These are phyloP conservation scores for Hypomyces rosellus DNA, from an alignment of 2,329 filamentous ascomycete species.

Conservation along the genomic window DNA sequence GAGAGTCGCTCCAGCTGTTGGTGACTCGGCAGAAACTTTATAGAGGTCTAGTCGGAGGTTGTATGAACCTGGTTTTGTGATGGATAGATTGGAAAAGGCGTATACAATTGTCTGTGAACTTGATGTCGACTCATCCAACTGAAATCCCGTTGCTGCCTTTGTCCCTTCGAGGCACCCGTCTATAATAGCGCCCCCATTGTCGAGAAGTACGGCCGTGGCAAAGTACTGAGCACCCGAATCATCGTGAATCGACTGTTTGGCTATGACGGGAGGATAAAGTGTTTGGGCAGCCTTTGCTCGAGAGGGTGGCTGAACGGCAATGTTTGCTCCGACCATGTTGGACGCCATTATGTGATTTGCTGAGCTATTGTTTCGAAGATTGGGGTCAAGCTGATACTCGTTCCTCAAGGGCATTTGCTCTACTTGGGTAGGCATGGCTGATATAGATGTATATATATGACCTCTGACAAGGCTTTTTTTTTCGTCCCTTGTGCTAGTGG, in stretches of 20 bases:
- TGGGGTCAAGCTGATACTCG: neutral
- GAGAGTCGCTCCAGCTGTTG: conserved; percentile 9
- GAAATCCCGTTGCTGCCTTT: conserved; percentile 14
- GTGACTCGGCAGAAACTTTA: conserved; percentile 13
- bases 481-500: neutral
- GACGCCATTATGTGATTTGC: conserved; percentile 8
- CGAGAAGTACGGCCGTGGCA: conserved; percentile 21
- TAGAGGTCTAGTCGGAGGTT: conserved; percentile 25
- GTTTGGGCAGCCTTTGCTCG: conserved; percentile 11
- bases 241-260: conserved; percentile 10
- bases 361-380: neutral
- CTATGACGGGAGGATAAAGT: conserved; percentile 20
- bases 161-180: conserved; percentile 16
- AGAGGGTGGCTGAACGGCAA: conserved; percentile 22
- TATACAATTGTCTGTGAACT: conserved; percentile 17
- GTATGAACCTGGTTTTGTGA: conserved; percentile 19
- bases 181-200: conserved; percentile 13
- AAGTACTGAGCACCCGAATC: conserved; percentile 18
- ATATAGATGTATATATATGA: neutral
- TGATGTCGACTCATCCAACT: conserved; percentile 6
- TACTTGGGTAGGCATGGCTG: conserved; percentile 5
- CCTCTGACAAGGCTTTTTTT: neutral
- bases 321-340: neutral
- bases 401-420: neutral
- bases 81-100: conserved; percentile 20